A percentile compares a stretch with the other conserved stretches of the same genome.
phyloP scores from a whole-genome alignment of 129 eudicot species.

The Chrysanthemum lavandulifolium region DNA sequence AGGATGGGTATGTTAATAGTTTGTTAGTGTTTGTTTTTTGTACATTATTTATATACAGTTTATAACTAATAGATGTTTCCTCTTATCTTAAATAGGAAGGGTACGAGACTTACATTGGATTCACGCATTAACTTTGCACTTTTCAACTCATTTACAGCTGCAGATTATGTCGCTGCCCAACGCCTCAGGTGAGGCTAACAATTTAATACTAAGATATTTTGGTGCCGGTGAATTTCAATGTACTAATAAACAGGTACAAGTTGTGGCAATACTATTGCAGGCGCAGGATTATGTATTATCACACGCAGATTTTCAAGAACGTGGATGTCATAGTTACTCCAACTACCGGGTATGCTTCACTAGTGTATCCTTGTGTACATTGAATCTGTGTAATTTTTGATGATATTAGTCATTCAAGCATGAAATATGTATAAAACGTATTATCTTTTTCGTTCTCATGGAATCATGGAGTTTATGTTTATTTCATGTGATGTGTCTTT shows the following conservation, averaged over 20 bases:
- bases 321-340: slow-evolving; percentile 98
- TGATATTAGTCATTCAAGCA: slow-evolving; percentile 13
- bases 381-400: slow-evolving; percentile 1
- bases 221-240: background rate
- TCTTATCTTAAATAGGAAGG: slow-evolving; percentile 48
- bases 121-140: slow-evolving; percentile 77
- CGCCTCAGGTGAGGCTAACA: slow-evolving; percentile 63
- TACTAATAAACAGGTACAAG: background rate
- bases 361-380: background rate
- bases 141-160: slow-evolving; percentile 74
- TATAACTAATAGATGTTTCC: slow-evolving; percentile 19
- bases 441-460: background rate
- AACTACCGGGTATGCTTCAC: slow-evolving; percentile 74
- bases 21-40: background rate
- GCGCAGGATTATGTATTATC: slow-evolving; percentile 88
- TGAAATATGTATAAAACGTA: slow-evolving; percentile 10
- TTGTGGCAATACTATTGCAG: slow-evolving; percentile 36
- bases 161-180: slow-evolving; percentile 96
- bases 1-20: slow-evolving; percentile 58
- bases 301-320: slow-evolving; percentile 78
- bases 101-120: slow-evolving; percentile 59
- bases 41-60: background rate
- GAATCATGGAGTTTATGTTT: slow-evolving; percentile 6
- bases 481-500: background rate
- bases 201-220: slow-evolving; percentile 1